Conservation (phyloP, 768 basidiomycete species). For the Sutorius australiensis region DNA sequence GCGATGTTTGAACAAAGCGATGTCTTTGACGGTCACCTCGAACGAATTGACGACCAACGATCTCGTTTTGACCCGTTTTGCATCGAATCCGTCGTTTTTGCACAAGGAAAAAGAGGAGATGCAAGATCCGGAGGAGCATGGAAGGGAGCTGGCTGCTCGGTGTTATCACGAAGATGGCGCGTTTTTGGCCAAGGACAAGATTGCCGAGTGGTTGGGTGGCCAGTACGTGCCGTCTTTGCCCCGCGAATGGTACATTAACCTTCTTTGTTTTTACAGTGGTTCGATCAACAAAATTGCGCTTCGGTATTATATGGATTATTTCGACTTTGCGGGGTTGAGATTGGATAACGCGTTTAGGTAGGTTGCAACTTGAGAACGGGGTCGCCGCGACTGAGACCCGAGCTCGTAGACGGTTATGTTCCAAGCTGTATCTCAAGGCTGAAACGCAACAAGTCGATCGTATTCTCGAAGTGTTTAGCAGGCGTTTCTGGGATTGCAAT, state of each 20-base stretch:
- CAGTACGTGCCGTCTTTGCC: conserved; percentile 54
- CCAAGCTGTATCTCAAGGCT: conserved; percentile 88
- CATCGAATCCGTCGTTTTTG: conserved; percentile 35
- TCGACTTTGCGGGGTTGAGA: conserved; percentile 80
- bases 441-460: conserved; percentile 98
- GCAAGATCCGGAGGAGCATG: conserved; percentile 58
- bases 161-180: conserved; percentile 86
- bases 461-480: conserved; percentile 88
- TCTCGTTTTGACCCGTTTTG: conserved; percentile 41
- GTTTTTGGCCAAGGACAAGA: conserved; percentile 79
- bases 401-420: conserved; percentile 68
- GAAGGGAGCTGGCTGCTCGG: conserved; percentile 66
- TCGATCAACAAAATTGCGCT: conserved; percentile 72
- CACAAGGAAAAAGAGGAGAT: conserved; percentile 55
- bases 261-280: conserved; percentile 44
- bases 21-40: conserved; percentile 34
- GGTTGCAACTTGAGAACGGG: conserved; percentile 10
- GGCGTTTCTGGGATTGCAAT: conserved; percentile 91
- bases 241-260: neutral
- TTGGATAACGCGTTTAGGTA: conserved; percentile 90
- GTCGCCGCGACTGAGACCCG: neutral
- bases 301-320: conserved; percentile 79
- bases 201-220: conserved; percentile 95
- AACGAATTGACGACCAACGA: conserved; percentile 57
- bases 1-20: neutral